Base-by-base conservation (phyloP, 2,329 filamentous ascomycete species). In the Cryphonectria parasitica region DNA sequence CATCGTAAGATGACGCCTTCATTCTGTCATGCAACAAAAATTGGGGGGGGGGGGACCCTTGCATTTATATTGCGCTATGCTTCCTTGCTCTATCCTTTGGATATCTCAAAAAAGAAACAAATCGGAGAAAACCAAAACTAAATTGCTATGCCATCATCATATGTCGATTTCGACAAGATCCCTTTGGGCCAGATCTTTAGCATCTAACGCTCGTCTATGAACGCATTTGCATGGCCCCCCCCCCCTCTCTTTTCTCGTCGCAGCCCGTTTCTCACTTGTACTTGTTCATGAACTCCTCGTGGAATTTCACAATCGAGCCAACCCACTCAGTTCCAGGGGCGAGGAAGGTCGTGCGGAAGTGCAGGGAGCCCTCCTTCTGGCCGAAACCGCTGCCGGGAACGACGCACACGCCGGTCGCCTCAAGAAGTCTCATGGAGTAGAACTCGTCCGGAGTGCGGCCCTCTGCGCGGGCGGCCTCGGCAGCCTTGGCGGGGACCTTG, bases 301-400 rank as follows among this genome's bases (percentile, higher is more conserved):
- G 96, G 84, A 99, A 99, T 82, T 93, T 92, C 76, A 91, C 89
- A 76, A 98, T 94, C 75, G 91, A 88, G 65, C 91, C 90, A 8
- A 97, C 91, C 96, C 96, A 99, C 76, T 97, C 95, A 1, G 95
- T 98, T 19, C 96, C 96, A 0, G 96, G 96, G 0, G 96, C 95
- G 56, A 99, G 85, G 87, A 99, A 99, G 0, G 96, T 99, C 4
- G 96, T 99, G 73, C 96, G 87, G 87, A 99, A 97, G 84, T 99
- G 96, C 77, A 96, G 85, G 0, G 93, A 96, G 76, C 91, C 92
- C 77, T 96, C 92, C 83, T 92, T 95, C 85, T 99, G 96, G 7
- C 96, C 96, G 79, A 99, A 99, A 0, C 96, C 96, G 70, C 90
- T 91, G 61, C 96, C 96, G 0, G 96, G 92, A 2, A 99, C 94